A percentile compares a stretch with the other conserved stretches of the same genome.
These are phyloP conservation scores for Solanum phureja DNA, from an alignment of 257 asterid genomes.

Conservation along the genomic window DNA sequence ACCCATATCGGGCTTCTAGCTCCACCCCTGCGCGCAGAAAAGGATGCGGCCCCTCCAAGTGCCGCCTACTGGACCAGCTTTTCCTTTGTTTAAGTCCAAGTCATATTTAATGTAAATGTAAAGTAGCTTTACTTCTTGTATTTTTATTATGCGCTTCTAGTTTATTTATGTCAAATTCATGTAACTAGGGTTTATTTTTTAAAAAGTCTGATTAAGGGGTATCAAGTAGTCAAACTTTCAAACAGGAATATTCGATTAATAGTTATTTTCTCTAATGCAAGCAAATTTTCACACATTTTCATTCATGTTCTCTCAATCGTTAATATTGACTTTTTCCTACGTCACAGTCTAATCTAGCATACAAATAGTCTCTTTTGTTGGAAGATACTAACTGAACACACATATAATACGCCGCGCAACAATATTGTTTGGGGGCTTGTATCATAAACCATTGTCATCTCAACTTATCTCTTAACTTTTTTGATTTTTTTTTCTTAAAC, in stretches of 20 bases:
- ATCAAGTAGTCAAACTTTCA: neutral
- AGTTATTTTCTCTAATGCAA: neutral
- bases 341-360: neutral
- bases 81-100: neutral
- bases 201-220: neutral
- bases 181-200: too few relatives aligned
- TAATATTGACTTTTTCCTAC: neutral
- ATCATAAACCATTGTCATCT: neutral
- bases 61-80: neutral
- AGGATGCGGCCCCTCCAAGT: neutral
- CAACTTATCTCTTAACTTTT: too few relatives aligned
- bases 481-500: neutral
- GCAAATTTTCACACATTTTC: neutral
- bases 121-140: neutral
- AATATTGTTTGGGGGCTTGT: neutral
- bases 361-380: too few relatives aligned
- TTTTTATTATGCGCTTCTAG: neutral
- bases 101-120: neutral
- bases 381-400: too few relatives aligned
- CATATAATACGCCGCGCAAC: neutral
- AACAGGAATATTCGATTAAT: too few relatives aligned
- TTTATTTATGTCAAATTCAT: neutral
- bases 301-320: neutral
- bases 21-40: neutral
- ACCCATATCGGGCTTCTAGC: neutral